A percentile compares a stretch with the other conserved stretches of the same genome.
These are phyloP conservation scores for Lactarius quietus DNA, from an alignment of 768 basidiomycete genomes.

Conservation along the genomic window DNA sequence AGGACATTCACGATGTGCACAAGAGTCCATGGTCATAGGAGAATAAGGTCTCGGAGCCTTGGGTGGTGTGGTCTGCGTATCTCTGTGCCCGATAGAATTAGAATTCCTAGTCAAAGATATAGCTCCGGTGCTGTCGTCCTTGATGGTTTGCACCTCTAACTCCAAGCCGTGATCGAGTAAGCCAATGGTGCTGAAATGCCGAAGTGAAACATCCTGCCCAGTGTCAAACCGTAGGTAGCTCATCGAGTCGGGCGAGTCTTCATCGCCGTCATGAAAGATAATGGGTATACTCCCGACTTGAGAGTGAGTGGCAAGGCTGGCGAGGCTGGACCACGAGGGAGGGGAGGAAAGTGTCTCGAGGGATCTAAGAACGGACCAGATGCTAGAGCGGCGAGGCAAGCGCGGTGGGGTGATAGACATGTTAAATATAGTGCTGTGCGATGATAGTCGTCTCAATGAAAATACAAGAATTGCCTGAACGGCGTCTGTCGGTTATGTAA, in stretches of 20 bases:
- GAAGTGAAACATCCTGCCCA: not conserved
- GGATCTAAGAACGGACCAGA: slow-evolving; percentile 18
- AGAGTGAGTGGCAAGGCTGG: slow-evolving; percentile 8
- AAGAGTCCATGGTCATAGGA: not conserved
- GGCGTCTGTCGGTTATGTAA: not conserved
- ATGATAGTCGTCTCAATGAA: slow-evolving; percentile 9
- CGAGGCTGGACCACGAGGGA: slow-evolving; percentile 22
- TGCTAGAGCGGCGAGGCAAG: slow-evolving; percentile 17
- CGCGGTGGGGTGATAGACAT: slow-evolving; percentile 11
- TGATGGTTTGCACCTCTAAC: not conserved
- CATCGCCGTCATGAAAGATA: slow-evolving; percentile 15
- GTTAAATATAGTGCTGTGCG: not conserved
- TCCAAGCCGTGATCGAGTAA: not conserved
- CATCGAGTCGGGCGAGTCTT: slow-evolving; percentile 2
- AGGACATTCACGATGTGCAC: not conserved
- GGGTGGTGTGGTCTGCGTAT: not conserved
- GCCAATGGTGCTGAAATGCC: not conserved
- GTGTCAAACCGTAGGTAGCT: not conserved
- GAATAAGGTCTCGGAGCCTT: not conserved
- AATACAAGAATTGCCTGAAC: not conserved
- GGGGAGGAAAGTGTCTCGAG: slow-evolving; percentile 23
- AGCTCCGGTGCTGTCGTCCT: not conserved
- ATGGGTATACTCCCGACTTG: slow-evolving; percentile 25
- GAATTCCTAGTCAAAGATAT: not conserved
- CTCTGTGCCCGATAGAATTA: not conserved